Base-by-base conservation (phyloP, 2,329 filamentous ascomycete species). In the Grosmannia huntii region DNA sequence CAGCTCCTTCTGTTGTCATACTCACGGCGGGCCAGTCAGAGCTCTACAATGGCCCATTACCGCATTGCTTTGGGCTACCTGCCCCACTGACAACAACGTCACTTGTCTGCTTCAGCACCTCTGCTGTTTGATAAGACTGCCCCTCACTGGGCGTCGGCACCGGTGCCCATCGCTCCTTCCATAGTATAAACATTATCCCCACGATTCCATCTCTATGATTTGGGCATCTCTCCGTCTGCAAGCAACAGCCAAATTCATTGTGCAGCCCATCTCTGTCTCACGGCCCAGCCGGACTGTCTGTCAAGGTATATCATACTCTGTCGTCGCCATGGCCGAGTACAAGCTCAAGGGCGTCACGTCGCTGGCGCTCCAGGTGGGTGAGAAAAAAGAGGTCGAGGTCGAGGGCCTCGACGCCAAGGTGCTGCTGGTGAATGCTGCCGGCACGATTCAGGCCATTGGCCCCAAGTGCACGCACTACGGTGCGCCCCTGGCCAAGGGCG, bases 341-440 rank as follows among this genome's bases (percentile, higher is more conserved):
- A 85, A 82, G 68, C 81, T 96, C 67, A 95, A 94, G 71, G 87
- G 81, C 68, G 73, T 96, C 61, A 79, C 80, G 53, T 86, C 85
- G 65, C 77, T 96, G 58, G 80, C 86, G 63, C 76, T 97, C 62
- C 81, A 86, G 69, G 83, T 86, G 33, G 85, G 89, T 23, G 85
- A 94, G 65, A 97, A 96, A 76, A 80, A 86, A 62, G 91, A 97
- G 71, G 87, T 83, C 16, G 90, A 96, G 66, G 86, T 99, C 5
- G 92, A 97, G 66, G 94, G 92, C 23, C 78, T 99, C 50, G 85
- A 92, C 59, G 89, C 83, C 62, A 97, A 96, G 71, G 85, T 99
- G 3, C 76, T 99, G 5, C 79, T 99, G 5, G 77, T 94, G 63
- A 95, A 95, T 68, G 78, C 86, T 12, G 84, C 83, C 57, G 87